Percentiles rank a stretch among this genome's conserved stretches.
These are phyloP conservation scores for Eucalyptus pumila DNA, from an alignment of 345 rosid species.

Conservation along the genomic window DNA sequence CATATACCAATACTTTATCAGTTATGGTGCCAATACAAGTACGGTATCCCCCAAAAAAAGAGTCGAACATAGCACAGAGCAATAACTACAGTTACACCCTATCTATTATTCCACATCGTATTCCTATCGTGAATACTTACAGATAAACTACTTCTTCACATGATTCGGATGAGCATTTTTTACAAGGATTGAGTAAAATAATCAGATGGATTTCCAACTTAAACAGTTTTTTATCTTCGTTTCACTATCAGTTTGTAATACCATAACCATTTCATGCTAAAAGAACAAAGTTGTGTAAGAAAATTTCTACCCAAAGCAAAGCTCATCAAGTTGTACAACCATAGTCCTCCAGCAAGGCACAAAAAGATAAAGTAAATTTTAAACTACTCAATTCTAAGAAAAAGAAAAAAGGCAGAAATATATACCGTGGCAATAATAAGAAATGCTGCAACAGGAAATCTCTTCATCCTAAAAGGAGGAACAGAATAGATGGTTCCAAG, in stretches of 20 bases:
- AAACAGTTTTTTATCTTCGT: background rate
- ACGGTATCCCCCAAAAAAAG: background rate
- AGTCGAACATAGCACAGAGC: background rate
- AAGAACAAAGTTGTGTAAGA: background rate
- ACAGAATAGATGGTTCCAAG: slow-evolving; percentile 95
- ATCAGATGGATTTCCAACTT: background rate
- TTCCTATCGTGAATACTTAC: background rate
- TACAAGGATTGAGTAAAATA: background rate
- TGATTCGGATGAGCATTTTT: background rate
- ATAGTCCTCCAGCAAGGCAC: background rate
- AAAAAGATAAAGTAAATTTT: background rate
- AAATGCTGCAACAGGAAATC: slow-evolving; percentile 83
- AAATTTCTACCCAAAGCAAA: background rate
- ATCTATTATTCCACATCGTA: background rate
- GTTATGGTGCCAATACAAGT: background rate
- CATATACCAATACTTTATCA: background rate
- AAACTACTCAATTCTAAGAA: background rate
- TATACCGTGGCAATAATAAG: slow-evolving; percentile 85
- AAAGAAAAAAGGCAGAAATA: background rate
- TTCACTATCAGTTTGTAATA: background rate
- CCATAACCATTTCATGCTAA: background rate
- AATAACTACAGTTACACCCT: background rate
- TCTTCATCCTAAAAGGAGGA: slow-evolving; percentile 93
- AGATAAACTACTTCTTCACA: background rate
- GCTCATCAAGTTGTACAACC: background rate